These are phyloP conservation scores for Tulasnella sp. DNA, from an alignment of 768 basidiomycete species.

Conservation along the genomic window DNA sequence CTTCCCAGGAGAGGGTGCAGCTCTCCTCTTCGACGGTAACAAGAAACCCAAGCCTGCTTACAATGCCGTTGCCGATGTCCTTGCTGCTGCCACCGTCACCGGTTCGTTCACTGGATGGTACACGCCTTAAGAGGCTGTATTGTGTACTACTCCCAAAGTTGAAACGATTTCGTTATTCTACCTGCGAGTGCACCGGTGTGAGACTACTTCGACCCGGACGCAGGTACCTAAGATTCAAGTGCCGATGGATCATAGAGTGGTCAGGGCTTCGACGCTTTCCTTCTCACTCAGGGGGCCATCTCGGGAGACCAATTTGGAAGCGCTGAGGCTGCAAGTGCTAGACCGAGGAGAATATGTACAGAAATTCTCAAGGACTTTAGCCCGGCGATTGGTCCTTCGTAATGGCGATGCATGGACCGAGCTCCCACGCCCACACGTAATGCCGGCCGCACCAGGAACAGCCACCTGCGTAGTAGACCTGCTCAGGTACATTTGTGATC, in stretches of 20 bases:
- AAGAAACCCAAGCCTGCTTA: conserved; percentile 35
- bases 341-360: too few relatives aligned
- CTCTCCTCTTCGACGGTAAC: conserved; percentile 34
- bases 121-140: neutral
- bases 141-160: neutral
- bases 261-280: too few relatives aligned
- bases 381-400: too few relatives aligned
- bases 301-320: too few relatives aligned
- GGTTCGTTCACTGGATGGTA: conserved; percentile 3
- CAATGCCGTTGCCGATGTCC: conserved; percentile 33
- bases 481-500: neutral
- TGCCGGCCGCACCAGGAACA: neutral
- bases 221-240: too few relatives aligned
- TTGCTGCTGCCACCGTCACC: neutral
- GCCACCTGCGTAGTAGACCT: neutral
- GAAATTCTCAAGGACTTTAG: too few relatives aligned
- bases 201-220: too few relatives aligned
- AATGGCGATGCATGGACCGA: too few relatives aligned
- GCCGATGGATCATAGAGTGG: too few relatives aligned
- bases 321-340: too few relatives aligned
- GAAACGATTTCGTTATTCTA: neutral
- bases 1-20: conserved; percentile 42
- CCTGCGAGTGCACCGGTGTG: neutral
- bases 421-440: neutral
- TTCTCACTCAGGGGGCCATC: too few relatives aligned